Conservation (phyloP, 257 asterid species). For the Prunella vulgaris region DNA sequence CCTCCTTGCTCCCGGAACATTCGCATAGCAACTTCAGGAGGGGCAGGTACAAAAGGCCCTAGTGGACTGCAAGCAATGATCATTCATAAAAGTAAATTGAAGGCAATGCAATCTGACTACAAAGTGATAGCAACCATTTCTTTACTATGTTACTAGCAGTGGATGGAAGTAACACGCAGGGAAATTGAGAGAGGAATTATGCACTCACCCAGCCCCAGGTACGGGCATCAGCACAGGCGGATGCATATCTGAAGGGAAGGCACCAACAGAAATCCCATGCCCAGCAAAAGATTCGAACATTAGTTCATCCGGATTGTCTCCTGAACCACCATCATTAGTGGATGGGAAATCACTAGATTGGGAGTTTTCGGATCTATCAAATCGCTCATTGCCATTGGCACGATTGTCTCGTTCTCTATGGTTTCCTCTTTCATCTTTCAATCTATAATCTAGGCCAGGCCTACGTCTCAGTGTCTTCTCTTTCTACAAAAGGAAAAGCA, state of each 20-base stretch:
- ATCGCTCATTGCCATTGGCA: conserved; percentile 56
- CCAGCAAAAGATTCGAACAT: conserved; percentile 79
- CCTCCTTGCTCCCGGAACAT: conserved; percentile 98
- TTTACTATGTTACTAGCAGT: not conserved
- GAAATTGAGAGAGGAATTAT: not conserved
- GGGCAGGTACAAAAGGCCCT: conserved; percentile 99
- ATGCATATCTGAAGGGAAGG: conserved; percentile 77
- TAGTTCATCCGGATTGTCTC: conserved; percentile 62
- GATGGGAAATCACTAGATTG: conserved; percentile 56
- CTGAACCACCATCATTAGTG: conserved; percentile 49
- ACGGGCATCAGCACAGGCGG: conserved; percentile 97
- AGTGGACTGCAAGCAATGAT: conserved; percentile 58
- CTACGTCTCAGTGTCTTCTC: conserved; percentile 71
- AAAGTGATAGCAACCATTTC: not conserved
- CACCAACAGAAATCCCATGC: conserved; percentile 66
- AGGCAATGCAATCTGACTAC: not conserved
- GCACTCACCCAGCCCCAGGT: conserved; percentile 97
- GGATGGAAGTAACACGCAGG: not conserved
- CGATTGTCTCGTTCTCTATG: conserved; percentile 66
- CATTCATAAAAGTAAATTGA: not conserved
- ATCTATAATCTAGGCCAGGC: conserved; percentile 61
- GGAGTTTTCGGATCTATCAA: conserved; percentile 68
- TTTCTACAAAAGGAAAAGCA: conserved; percentile 49
- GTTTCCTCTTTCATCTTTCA: conserved; percentile 75
- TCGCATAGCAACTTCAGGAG: conserved; percentile 98